Conservation (phyloP, 1,139 yeast genomes). For the Blastobotrys raffinosifermentans region DNA sequence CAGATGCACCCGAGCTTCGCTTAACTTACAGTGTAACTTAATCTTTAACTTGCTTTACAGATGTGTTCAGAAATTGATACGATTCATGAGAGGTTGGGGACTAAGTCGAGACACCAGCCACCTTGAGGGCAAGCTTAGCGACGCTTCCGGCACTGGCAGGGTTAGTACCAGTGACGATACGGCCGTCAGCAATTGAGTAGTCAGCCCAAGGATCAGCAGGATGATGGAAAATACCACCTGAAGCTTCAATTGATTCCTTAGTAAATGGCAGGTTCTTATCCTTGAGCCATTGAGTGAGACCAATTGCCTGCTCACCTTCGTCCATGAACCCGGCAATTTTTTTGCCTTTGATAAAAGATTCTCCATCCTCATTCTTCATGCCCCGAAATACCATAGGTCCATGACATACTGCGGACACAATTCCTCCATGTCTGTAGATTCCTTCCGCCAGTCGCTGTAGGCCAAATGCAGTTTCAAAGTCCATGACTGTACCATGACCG, state of each 20-base stretch:
- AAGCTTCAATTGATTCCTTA: neutral
- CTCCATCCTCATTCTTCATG: constrained; percentile 40
- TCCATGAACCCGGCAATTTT: neutral
- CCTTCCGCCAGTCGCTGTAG: constrained; percentile 42
- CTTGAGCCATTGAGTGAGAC: neutral
- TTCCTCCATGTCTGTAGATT: constrained; percentile 47
- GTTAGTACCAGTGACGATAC: neutral
- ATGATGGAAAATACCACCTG: neutral
- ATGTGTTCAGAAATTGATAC: too few species aligned
- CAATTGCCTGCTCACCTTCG: neutral
- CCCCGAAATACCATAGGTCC: constrained; percentile 54
- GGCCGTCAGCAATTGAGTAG: neutral
- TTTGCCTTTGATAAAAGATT: constrained; percentile 45
- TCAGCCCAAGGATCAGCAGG: neutral
- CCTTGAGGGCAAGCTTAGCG: too few species aligned
- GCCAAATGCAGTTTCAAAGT: constrained; percentile 46
- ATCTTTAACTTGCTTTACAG: too few species aligned
- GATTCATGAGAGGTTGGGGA: too few species aligned
- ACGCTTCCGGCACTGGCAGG: neutral
- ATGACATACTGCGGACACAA: constrained; percentile 60
- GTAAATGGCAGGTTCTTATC: neutral
- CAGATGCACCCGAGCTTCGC: too few species aligned
- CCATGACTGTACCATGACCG: constrained; percentile 59
- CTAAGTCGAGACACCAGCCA: too few species aligned
- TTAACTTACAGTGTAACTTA: too few species aligned